These are phyloP conservation scores for Petunia secreta DNA, from an alignment of 257 asterid genomes.

Conservation along the genomic window DNA sequence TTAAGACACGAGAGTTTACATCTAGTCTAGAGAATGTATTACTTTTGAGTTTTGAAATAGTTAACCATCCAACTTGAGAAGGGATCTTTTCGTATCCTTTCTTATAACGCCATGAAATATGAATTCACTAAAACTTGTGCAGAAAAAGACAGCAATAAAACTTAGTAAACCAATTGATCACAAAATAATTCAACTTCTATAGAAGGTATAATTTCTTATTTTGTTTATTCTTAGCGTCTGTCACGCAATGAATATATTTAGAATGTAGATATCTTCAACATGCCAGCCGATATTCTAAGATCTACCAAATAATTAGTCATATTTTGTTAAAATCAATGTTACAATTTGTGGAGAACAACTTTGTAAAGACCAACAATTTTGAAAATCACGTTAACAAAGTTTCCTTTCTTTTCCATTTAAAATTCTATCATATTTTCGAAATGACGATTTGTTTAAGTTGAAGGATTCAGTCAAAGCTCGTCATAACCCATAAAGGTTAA, in stretches of 20 bases:
- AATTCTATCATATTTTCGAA: not conserved
- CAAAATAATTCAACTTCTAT: constrained; percentile 19
- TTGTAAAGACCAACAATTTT: not conserved
- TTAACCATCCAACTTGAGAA: not conserved
- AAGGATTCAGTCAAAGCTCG: not conserved
- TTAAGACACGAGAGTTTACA: not conserved
- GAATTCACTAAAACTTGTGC: not conserved
- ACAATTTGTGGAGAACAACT: not conserved
- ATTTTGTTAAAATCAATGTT: not conserved
- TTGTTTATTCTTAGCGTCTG: not conserved
- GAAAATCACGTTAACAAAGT: not conserved
- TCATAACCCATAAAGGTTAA: not conserved
- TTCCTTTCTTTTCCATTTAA: not conserved
- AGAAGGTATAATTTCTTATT: not conserved
- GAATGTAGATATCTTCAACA: not conserved
- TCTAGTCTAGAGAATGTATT: no score
- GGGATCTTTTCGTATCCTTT: not conserved
- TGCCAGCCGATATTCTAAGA: not conserved
- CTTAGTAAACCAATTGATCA: not conserved
- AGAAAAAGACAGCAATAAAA: not conserved
- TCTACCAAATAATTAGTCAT: not conserved
- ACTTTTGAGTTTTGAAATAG: not conserved
- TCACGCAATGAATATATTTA: not conserved
- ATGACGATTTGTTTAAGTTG: not conserved
- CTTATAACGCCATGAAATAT: not conserved